Conservation (phyloP, 2,329 filamentous ascomycete genomes). For the Aspergillus sp. region DNA sequence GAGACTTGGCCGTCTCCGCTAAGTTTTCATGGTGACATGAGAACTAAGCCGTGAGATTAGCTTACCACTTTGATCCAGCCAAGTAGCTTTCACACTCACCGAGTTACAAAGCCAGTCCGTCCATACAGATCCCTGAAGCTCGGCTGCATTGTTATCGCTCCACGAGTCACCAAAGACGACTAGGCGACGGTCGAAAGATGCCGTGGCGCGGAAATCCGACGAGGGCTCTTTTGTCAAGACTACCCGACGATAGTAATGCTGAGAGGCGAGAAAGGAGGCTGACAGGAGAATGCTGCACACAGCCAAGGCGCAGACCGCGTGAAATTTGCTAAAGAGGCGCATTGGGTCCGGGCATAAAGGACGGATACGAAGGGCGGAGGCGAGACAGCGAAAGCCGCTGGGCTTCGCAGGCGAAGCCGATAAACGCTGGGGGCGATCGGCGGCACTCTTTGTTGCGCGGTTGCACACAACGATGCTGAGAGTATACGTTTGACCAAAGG, state of each 20-base stretch:
- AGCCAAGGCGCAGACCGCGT: slow-evolving; percentile 33
- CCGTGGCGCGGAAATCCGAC: slow-evolving; percentile 23
- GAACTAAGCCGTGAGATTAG: slow-evolving; percentile 26
- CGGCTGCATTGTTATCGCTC: slow-evolving; percentile 38
- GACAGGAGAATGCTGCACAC: slow-evolving; percentile 33
- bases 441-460: slow-evolving; percentile 10
- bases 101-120: slow-evolving; percentile 40
- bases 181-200: slow-evolving; percentile 31
- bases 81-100: slow-evolving; percentile 25
- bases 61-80: not conserved
- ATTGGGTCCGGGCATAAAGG: slow-evolving; percentile 21
- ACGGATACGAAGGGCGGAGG: slow-evolving; percentile 17
- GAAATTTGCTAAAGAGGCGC: slow-evolving; percentile 34
- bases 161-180: slow-evolving; percentile 45
- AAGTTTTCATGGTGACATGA: slow-evolving; percentile 39
- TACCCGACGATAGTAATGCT: slow-evolving; percentile 25
- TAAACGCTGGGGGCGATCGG: slow-evolving; percentile 10
- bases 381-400: not conserved
- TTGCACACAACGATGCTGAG: slow-evolving; percentile 3
- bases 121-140: slow-evolving; percentile 34
- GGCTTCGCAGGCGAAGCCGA: slow-evolving; percentile 3
- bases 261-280: slow-evolving; percentile 31
- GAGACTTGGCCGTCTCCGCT: slow-evolving; percentile 32
- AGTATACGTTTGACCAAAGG: not conserved
- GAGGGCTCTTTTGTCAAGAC: slow-evolving; percentile 18